Evolutionary conservation across 2,329 filamentous ascomycete species (phyloP).

Genomic region (Epichloe typhina): DNA sequence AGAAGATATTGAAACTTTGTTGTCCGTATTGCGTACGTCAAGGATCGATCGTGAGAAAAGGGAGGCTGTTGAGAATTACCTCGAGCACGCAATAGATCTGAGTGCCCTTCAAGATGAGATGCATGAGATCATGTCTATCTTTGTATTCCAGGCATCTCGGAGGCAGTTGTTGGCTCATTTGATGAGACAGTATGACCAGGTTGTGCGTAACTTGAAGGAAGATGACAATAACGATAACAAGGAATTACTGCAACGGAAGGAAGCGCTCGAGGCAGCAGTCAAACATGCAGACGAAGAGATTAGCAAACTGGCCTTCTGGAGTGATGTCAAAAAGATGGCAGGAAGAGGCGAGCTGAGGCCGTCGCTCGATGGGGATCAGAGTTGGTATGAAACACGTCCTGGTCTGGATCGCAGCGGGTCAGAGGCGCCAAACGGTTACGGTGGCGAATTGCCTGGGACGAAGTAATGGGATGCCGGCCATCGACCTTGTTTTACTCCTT

Average conservation of each 20-base stretch:
- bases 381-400: conserved; percentile 30
- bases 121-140: conserved; percentile 71
- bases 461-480: neutral
- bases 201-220: conserved; percentile 22
- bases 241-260: conserved; percentile 32
- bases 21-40: conserved; percentile 52
- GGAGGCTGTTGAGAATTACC: conserved; percentile 67
- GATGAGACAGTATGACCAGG: conserved; percentile 41
- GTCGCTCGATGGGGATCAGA: conserved; percentile 26
- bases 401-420: conserved; percentile 42
- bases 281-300: conserved; percentile 71
- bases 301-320: conserved; percentile 74
- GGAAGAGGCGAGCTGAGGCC: conserved; percentile 33
- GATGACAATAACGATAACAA: conserved; percentile 21
- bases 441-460: conserved; percentile 6
- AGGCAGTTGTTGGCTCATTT: conserved; percentile 62
- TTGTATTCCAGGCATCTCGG: conserved; percentile 82
- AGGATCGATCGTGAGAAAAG: conserved; percentile 87
- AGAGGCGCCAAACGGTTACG: conserved; percentile 20
- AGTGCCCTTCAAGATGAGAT: conserved; percentile 63
- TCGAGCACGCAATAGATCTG: conserved; percentile 67
- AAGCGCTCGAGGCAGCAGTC: conserved; percentile 61
- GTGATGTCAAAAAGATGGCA: conserved; percentile 62
- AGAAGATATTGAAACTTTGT: conserved; percentile 52
- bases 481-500: neutral